Evolutionary conservation across 768 basidiomycete genomes (phyloP).

Genomic region (Leccinellum rugosiceps): DNA sequence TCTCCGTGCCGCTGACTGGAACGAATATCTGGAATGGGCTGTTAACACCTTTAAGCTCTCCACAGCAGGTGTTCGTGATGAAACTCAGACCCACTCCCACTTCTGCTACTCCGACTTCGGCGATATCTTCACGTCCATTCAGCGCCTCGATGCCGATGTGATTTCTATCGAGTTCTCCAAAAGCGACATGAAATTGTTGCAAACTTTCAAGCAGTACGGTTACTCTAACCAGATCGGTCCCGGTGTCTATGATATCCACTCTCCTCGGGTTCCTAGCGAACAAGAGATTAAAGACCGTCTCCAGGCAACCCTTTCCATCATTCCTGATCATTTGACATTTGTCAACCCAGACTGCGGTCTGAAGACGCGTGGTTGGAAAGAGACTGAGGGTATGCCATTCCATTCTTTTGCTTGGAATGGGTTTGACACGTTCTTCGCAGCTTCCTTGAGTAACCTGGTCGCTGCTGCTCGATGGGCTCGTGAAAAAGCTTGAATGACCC

Average conservation of each 20-base stretch:
- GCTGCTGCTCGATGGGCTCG: slow-evolving; percentile 94
- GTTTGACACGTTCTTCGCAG: slow-evolving; percentile 29
- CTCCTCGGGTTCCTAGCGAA: slow-evolving; percentile 91
- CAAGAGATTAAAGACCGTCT: slow-evolving; percentile 95
- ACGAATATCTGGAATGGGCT: slow-evolving; percentile 94
- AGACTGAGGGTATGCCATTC: slow-evolving; percentile 70
- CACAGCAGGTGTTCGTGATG: slow-evolving; percentile 92
- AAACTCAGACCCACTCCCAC: slow-evolving; percentile 97
- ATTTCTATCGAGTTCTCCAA: slow-evolving; percentile 99
- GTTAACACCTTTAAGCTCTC: slow-evolving; percentile 98
- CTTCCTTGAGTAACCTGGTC: slow-evolving; percentile 83
- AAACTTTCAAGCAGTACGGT: slow-evolving; percentile 91
- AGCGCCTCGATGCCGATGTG: slow-evolving; percentile 95
- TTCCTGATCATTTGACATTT: slow-evolving; percentile 78
- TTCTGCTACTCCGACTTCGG: slow-evolving; percentile 99
- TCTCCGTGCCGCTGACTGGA: slow-evolving; percentile 95
- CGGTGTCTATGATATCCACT: slow-evolving; percentile 99
- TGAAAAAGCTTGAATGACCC: slow-evolving; percentile 58
- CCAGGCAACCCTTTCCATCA: slow-evolving; percentile 75
- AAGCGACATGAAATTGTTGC: slow-evolving; percentile 96
- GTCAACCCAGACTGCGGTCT: slow-evolving; percentile 98
- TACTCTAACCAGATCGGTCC: slow-evolving; percentile 98
- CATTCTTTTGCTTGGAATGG: slow-evolving; percentile 5
- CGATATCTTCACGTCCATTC: slow-evolving; percentile 97
- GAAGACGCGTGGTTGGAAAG: slow-evolving; percentile 98